Evolutionary conservation across 179 eudicot genomes (phyloP).

Genomic region (Camellia oleifera): DNA sequence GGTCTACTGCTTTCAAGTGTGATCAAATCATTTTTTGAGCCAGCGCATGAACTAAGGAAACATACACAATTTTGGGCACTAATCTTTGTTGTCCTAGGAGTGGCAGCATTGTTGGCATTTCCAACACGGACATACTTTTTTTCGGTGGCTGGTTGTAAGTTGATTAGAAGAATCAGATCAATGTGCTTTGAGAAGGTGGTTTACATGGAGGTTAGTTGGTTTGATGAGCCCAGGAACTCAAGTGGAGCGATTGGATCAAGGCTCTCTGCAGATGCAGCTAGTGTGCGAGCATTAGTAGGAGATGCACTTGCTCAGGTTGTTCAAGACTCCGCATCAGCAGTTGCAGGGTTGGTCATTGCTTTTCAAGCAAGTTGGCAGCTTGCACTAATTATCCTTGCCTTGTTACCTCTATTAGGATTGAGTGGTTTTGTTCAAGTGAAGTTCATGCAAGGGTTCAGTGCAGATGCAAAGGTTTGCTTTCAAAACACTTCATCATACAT

Average conservation of each 20-base stretch:
- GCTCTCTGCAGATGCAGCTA: constrained; percentile 24
- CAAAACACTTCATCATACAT: background rate
- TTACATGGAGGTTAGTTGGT: constrained; percentile 56
- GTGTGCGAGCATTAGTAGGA: constrained; percentile 21
- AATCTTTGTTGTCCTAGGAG: constrained; percentile 45
- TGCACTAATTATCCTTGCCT: constrained; percentile 21
- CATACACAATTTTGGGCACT: constrained; percentile 49
- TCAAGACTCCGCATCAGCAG: constrained; percentile 17
- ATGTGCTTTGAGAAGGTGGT: constrained; percentile 54
- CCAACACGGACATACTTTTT: constrained; percentile 44
- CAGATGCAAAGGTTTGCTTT: constrained; percentile 42
- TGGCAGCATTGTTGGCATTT: constrained; percentile 30
- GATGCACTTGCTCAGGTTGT: constrained; percentile 22
- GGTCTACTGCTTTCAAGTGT: constrained; percentile 39
- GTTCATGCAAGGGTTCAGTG: constrained; percentile 21
- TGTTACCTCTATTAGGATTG: constrained; percentile 18
- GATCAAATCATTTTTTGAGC: constrained; percentile 47
- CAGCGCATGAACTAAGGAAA: constrained; percentile 33
- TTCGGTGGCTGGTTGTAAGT: constrained; percentile 44
- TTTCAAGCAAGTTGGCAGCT: constrained; percentile 23
- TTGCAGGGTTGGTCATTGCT: constrained; percentile 23
- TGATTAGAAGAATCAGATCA: constrained; percentile 42
- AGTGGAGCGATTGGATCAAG: constrained; percentile 27
- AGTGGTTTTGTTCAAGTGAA: constrained; percentile 17
- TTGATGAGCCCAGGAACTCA: constrained; percentile 32